Conservation (phyloP, 1,139 yeast species). For the Debaryomyces udenii region DNA sequence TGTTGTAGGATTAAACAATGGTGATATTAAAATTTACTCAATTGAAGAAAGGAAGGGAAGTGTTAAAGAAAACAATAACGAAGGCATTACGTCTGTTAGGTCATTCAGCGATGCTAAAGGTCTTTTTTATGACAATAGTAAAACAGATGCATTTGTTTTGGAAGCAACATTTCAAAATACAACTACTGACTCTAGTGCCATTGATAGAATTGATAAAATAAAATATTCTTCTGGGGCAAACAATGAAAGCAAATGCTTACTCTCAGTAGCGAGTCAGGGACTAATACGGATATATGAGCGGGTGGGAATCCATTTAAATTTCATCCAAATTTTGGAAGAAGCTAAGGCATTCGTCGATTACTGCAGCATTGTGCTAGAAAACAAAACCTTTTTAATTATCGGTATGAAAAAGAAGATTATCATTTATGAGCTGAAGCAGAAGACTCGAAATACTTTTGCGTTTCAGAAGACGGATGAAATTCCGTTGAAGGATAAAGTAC, state of each 20-base stretch:
- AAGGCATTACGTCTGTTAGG: slow-evolving; percentile 17
- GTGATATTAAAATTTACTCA: slow-evolving; percentile 34
- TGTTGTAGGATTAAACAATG: slow-evolving; percentile 41
- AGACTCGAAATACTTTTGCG: slow-evolving; percentile 35
- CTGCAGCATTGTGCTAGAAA: slow-evolving; percentile 23
- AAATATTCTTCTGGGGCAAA: slow-evolving; percentile 20
- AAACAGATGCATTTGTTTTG: slow-evolving; percentile 19
- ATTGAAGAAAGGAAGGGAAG: slow-evolving; percentile 1
- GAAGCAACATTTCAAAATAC: slow-evolving; percentile 29
- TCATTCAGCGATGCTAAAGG: slow-evolving; percentile 32
- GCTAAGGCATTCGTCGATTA: slow-evolving; percentile 21
- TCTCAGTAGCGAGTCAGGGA: slow-evolving; percentile 31
- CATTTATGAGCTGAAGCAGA: slow-evolving; percentile 31
- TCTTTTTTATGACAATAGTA: slow-evolving; percentile 25
- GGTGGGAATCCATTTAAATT: slow-evolving; percentile 38
- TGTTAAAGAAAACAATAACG: slow-evolving; percentile 1
- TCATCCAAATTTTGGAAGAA: slow-evolving; percentile 36
- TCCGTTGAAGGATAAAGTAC: slow-evolving; percentile 34
- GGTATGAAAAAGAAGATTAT: slow-evolving; percentile 35
- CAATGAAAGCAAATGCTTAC: slow-evolving; percentile 27
- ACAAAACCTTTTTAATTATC: slow-evolving; percentile 28
- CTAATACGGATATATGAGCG: slow-evolving; percentile 35
- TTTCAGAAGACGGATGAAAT: slow-evolving; percentile 31
- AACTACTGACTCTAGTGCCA: slow-evolving; percentile 24
- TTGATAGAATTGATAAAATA: slow-evolving; percentile 20